These are phyloP conservation scores for Rhynchospora breviuscula DNA, from an alignment of 176 grass and related monocot species.

Conservation along the genomic window DNA sequence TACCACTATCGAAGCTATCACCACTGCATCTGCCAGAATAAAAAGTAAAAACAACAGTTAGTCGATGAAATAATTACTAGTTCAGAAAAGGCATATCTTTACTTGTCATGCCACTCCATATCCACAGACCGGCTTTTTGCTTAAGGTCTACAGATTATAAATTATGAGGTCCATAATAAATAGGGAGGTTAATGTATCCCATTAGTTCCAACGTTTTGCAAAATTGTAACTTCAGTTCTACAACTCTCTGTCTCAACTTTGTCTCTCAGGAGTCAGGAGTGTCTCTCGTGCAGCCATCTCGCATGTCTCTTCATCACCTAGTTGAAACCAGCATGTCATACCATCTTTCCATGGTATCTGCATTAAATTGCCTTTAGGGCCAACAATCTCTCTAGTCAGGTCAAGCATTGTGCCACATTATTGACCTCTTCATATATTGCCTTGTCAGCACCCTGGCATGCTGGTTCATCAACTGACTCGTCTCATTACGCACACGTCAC, in stretches of 20 bases:
- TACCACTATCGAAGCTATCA: constrained; percentile 62
- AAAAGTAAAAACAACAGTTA: constrained; percentile 14
- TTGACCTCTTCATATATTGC: not conserved
- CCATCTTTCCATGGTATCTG: not conserved
- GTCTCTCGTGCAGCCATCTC: not conserved
- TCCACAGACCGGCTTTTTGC: not conserved
- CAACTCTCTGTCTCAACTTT: not conserved
- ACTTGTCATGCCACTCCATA: not conserved
- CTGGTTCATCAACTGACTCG: not conserved
- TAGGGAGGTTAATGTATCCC: not conserved
- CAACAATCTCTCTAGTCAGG: not conserved
- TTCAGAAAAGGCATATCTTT: not conserved
- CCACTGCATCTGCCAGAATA: constrained; percentile 73
- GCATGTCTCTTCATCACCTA: not conserved
- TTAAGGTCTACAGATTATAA: not conserved
- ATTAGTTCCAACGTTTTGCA: not conserved
- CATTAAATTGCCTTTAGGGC: not conserved
- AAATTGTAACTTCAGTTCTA: not conserved
- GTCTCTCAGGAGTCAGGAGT: not conserved
- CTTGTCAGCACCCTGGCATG: not conserved
- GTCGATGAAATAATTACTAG: not conserved
- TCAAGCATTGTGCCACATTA: not conserved
- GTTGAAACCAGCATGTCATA: not conserved
- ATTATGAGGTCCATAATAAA: not conserved
- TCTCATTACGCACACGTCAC: no score